These are phyloP conservation scores for Eutypa lata DNA, from an alignment of 2,329 filamentous ascomycete species.

Conservation along the genomic window DNA sequence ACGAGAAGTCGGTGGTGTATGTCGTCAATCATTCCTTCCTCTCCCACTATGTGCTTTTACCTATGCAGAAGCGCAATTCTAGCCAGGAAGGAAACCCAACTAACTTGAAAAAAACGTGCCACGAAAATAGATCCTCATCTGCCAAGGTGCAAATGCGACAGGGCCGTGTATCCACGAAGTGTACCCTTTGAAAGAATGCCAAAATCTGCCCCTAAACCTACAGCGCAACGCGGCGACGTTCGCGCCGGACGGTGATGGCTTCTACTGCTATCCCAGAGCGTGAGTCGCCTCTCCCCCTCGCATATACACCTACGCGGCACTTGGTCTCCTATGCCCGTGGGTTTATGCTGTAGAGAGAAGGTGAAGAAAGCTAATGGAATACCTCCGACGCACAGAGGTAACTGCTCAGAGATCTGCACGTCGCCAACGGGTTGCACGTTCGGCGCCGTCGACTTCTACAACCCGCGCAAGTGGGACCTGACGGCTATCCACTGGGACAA, in stretches of 20 bases:
- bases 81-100: not conserved
- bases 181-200: constrained; percentile 42
- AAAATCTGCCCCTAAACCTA: constrained; percentile 41
- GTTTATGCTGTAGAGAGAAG: too few species aligned
- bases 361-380: not conserved
- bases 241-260: constrained; percentile 46
- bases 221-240: constrained; percentile 45
- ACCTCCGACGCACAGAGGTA: constrained; percentile 15
- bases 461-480: constrained; percentile 46
- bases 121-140: constrained; percentile 42
- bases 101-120: not conserved
- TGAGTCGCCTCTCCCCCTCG: constrained; percentile 13
- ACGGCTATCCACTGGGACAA: constrained; percentile 42
- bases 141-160: constrained; percentile 48
- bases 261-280: constrained; percentile 44
- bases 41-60: not conserved
- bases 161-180: constrained; percentile 42
- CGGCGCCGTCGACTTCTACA: constrained; percentile 43
- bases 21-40: constrained; percentile 19
- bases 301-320: too few species aligned
- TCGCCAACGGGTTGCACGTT: constrained; percentile 53
- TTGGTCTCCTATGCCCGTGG: too few species aligned
- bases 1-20: constrained; percentile 45
- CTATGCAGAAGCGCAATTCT: too few species aligned
- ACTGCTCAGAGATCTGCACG: constrained; percentile 43